Percentiles rank a stretch among this genome's conserved stretches.
phyloP scores from a whole-genome alignment of 768 basidiomycete genomes.

The Clitopilus hobsonii region DNA sequence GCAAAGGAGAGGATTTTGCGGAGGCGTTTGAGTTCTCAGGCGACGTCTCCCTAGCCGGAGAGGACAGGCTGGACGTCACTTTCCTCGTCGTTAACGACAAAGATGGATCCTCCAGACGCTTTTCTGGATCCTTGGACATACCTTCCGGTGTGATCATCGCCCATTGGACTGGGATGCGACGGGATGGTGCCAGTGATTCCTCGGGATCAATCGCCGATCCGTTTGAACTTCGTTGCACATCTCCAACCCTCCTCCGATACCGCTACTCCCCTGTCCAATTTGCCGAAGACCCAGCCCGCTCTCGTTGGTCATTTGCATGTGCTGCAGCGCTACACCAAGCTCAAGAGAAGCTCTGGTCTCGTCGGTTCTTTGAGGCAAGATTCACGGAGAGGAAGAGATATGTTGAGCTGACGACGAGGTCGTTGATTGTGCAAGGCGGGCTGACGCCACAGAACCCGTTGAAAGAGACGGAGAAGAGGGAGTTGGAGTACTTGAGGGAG shows the following conservation, averaged over 20 bases:
- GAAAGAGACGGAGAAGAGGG: slow-evolving; percentile 18
- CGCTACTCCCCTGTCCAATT: slow-evolving; percentile 22
- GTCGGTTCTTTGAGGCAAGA: slow-evolving; percentile 24
- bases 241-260: slow-evolving; percentile 25
- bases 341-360: slow-evolving; percentile 25
- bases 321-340: slow-evolving; percentile 23
- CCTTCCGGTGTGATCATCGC: slow-evolving; percentile 13
- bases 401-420: slow-evolving; percentile 23
- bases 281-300: slow-evolving; percentile 22
- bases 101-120: slow-evolving; percentile 19
- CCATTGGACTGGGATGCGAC: slow-evolving; percentile 9
- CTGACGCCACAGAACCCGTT: slow-evolving; percentile 26
- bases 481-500: slow-evolving; percentile 24
- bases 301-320: slow-evolving; percentile 30
- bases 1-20: slow-evolving; percentile 29
- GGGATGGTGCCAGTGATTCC: slow-evolving; percentile 4
- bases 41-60: slow-evolving; percentile 8
- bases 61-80: slow-evolving; percentile 17
- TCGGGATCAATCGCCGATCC: slow-evolving; percentile 7
- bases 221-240: slow-evolving; percentile 21
- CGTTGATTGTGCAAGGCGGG: slow-evolving; percentile 23
- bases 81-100: slow-evolving; percentile 23
- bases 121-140: slow-evolving; percentile 17
- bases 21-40: slow-evolving; percentile 26
- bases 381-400: slow-evolving; percentile 25